Evolutionary conservation across 768 basidiomycete species (phyloP).

Genomic region (Mycena crocata): DNA sequence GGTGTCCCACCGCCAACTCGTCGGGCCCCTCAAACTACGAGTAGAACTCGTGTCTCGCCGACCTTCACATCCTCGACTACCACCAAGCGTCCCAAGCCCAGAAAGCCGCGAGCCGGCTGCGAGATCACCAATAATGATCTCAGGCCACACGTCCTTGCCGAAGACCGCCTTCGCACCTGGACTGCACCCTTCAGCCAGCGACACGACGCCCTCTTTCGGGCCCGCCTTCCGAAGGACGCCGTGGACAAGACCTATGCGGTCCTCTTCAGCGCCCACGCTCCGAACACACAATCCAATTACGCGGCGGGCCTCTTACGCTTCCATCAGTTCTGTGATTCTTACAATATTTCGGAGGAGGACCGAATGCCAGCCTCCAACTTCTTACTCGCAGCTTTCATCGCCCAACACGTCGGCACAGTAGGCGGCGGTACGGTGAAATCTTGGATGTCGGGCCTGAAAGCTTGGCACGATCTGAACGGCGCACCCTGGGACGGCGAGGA

Average conservation of each 20-base stretch:
- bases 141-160: background rate
- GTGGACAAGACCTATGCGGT: slow-evolving; percentile 7
- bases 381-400: slow-evolving; percentile 46
- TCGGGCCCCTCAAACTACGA: background rate
- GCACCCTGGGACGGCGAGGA: background rate
- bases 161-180: background rate
- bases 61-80: background rate
- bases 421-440: background rate
- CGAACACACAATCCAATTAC: slow-evolving; percentile 41
- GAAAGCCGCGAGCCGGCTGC: background rate
- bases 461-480: background rate
- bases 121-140: background rate
- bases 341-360: slow-evolving; percentile 39
- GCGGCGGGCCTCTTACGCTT: slow-evolving; percentile 49
- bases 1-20: background rate
- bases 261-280: slow-evolving; percentile 33
- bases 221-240: background rate
- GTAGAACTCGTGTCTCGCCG: background rate
- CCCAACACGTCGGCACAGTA: background rate
- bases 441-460: too few species aligned
- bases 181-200: background rate
- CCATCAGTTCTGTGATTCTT: slow-evolving; percentile 50
- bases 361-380: slow-evolving; percentile 48
- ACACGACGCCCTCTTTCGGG: background rate
- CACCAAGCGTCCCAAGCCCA: background rate